Percentiles rank a stretch among this genome's conserved stretches.
phyloP scores from a whole-genome alignment of 1,284 basidiomycete species.

The Phellopilus nigrolimitatus region DNA sequence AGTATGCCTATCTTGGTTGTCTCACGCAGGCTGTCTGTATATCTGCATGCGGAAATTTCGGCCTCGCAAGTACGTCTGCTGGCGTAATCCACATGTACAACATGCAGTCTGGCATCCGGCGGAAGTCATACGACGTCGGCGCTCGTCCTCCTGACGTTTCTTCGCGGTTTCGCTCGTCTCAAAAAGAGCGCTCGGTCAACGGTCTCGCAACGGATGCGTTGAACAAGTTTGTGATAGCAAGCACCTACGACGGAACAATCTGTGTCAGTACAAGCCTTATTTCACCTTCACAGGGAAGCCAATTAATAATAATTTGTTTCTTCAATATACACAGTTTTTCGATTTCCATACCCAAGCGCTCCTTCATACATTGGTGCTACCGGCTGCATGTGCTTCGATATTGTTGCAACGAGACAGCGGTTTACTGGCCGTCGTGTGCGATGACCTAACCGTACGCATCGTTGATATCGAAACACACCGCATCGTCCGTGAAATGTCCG shows the following conservation, averaged over 20 bases:
- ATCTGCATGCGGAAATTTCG: slow-evolving; percentile 96
- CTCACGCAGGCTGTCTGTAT: slow-evolving; percentile 73
- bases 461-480: slow-evolving; percentile 89
- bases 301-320: neutral
- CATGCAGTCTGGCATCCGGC: slow-evolving; percentile 89
- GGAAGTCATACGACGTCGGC: slow-evolving; percentile 73
- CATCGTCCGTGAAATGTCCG: slow-evolving; percentile 83
- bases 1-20: slow-evolving; percentile 1
- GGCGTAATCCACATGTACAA: slow-evolving; percentile 89
- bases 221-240: slow-evolving; percentile 78
- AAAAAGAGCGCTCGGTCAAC: slow-evolving; percentile 62
- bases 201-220: slow-evolving; percentile 86
- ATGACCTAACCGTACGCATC: slow-evolving; percentile 81
- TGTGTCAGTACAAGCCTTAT: slow-evolving; percentile 54
- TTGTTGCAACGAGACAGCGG: slow-evolving; percentile 82
- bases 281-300: neutral
- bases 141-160: slow-evolving; percentile 50
- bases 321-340: slow-evolving; percentile 69
- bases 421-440: slow-evolving; percentile 80
- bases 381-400: slow-evolving; percentile 69
- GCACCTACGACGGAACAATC: slow-evolving; percentile 84
- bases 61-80: slow-evolving; percentile 75
- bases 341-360: slow-evolving; percentile 86
- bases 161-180: slow-evolving; percentile 36
- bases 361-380: slow-evolving; percentile 62